phyloP scores from a whole-genome alignment of 2,329 filamentous ascomycete genomes.

The Orbilia oligospora region DNA sequence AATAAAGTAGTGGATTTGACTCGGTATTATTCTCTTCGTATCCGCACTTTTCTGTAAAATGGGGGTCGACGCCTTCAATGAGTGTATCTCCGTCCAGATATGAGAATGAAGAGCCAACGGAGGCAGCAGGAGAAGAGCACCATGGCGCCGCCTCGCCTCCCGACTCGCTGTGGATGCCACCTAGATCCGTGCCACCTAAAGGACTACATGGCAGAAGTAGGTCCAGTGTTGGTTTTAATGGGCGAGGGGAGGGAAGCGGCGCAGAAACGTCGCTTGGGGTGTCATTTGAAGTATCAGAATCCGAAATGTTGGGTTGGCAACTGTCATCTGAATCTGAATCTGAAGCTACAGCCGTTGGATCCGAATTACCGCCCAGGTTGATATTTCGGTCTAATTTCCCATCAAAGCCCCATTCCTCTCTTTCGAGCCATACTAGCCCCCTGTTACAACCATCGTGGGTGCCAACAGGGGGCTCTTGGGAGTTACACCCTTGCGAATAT shows the following conservation, averaged over 20 bases:
- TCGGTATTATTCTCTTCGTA: slow-evolving; percentile 12
- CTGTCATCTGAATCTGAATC: slow-evolving; percentile 9
- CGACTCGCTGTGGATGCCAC: not conserved
- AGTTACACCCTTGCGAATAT: slow-evolving; percentile 17
- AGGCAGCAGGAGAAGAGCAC: slow-evolving; percentile 35
- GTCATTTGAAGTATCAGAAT: slow-evolving; percentile 10
- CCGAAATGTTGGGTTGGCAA: slow-evolving; percentile 4
- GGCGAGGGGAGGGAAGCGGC: slow-evolving; percentile 2
- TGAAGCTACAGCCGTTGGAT: slow-evolving; percentile 10
- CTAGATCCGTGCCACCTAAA: not conserved
- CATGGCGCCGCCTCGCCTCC: not conserved
- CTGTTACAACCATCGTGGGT: slow-evolving; percentile 1
- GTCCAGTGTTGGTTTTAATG: slow-evolving; percentile 1
- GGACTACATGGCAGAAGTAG: slow-evolving; percentile 22
- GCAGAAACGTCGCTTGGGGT: not conserved
- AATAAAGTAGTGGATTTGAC: not conserved
- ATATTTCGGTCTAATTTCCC: not conserved
- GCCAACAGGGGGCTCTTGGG: slow-evolving; percentile 31
- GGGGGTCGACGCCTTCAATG: slow-evolving; percentile 23
- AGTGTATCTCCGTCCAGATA: slow-evolving; percentile 34
- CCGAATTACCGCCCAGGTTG: not conserved
- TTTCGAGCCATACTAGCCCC: slow-evolving; percentile 4
- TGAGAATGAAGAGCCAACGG: slow-evolving; percentile 1
- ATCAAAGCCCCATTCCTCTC: not conserved
- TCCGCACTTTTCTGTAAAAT: not conserved